Conservation (phyloP, 768 basidiomycete genomes). For the Leccinum subtestaceum region DNA sequence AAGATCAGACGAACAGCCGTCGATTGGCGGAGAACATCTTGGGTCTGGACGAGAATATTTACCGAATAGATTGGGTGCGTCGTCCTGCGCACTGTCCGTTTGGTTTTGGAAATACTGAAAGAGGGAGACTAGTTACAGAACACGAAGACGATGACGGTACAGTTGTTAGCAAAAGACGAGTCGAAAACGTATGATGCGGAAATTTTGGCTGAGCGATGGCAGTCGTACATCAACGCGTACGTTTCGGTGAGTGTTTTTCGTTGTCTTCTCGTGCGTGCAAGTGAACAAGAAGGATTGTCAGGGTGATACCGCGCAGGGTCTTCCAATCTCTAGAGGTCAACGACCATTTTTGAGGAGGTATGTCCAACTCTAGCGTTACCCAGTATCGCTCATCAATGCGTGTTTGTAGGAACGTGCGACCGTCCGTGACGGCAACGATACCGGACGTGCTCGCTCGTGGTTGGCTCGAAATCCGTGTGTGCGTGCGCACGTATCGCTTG, state of each 20-base stretch:
- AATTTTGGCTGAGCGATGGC: constrained; percentile 74
- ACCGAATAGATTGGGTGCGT: constrained; percentile 78
- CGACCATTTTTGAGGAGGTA: constrained; percentile 69
- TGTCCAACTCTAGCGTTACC: constrained; percentile 13
- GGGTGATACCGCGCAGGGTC: constrained; percentile 57
- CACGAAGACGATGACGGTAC: constrained; percentile 64
- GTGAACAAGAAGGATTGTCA: constrained; percentile 25
- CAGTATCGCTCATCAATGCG: not conserved
- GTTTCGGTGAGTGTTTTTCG: constrained; percentile 49
- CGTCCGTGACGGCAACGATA: constrained; percentile 21
- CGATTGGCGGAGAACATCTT: constrained; percentile 66
- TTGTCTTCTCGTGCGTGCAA: not conserved
- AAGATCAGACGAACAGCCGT: constrained; percentile 69
- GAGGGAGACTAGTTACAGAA: constrained; percentile 51
- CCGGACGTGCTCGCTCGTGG: constrained; percentile 52
- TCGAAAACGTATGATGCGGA: constrained; percentile 73
- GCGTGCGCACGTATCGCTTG: constrained; percentile 36
- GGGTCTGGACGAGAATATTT: constrained; percentile 75
- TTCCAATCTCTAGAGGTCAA: constrained; percentile 44
- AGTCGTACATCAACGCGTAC: constrained; percentile 74
- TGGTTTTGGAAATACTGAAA: not conserved
- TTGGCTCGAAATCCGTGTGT: constrained; percentile 79
- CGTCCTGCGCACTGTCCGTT: not conserved
- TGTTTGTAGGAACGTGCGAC: constrained; percentile 20
- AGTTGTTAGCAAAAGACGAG: constrained; percentile 79